phyloP scores from a whole-genome alignment of 306 rosid species.

The Adenanthera pavonina region DNA sequence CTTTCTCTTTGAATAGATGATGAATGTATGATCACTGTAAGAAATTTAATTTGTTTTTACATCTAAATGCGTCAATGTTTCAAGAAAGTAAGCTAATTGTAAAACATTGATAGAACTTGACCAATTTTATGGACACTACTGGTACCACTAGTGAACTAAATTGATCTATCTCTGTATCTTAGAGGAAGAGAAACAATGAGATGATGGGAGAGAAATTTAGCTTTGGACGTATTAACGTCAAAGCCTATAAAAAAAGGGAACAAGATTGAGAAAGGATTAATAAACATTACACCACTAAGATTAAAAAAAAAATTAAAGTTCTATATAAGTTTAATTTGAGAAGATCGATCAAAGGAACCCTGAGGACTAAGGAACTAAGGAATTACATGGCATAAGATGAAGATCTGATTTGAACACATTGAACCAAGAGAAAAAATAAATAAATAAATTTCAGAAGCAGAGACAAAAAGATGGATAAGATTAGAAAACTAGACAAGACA shows the following conservation, averaged over 20 bases:
- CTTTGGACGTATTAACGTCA: neutral
- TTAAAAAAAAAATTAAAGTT: neutral
- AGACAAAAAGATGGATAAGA: neutral
- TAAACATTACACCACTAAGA: neutral
- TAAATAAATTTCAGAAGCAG: neutral
- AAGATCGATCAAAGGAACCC: neutral
- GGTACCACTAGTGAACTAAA: neutral
- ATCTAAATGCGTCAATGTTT: neutral
- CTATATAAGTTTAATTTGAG: neutral
- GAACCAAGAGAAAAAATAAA: conserved; percentile 18
- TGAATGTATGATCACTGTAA: neutral
- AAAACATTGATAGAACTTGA: neutral
- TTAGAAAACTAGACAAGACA: too few relatives aligned
- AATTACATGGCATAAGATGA: conserved; percentile 18
- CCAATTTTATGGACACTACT: neutral
- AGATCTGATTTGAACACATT: conserved; percentile 13
- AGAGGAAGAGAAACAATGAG: neutral
- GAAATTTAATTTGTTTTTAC: neutral
- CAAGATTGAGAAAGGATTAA: neutral
- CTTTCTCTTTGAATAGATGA: too few relatives aligned
- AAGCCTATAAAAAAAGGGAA: neutral
- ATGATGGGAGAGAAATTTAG: neutral
- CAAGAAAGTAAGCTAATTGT: neutral
- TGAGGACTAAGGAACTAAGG: neutral
- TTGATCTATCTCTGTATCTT: neutral